Base-by-base conservation (phyloP, 1,284 basidiomycete species). In the Ceratobasidium sp. region DNA sequence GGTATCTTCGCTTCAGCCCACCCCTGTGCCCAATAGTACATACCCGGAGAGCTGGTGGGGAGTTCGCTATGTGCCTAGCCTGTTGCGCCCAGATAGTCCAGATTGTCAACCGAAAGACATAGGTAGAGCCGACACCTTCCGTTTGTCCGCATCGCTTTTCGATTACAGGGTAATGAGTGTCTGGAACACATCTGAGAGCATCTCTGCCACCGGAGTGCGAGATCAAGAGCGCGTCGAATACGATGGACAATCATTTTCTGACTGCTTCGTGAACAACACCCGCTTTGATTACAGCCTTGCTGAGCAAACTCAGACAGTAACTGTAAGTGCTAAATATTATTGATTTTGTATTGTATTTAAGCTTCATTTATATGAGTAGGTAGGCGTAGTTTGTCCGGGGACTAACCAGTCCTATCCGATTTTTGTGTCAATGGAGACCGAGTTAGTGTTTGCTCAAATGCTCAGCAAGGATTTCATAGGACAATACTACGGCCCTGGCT, bases 271-370 rank as follows among this genome's bases (percentile, higher is more conserved):
- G 16, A 43, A 53, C 6, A 67, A 34, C 16, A 41, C 36, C 18
- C 48, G 50, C 2, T 55, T 67, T 6, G 64, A 67, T 28, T 55
- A 41, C 21, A 67, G 50, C 28, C 14, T 67, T 9, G 9, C 52
- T 16, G 64, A 67, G 12, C n/a, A 18, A 18, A 67, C 64, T 21
- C 64, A 67, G 39, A 55, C 50, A n/a, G n/a, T 67, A 10, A 67
- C 36, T 10, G 64, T 67, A 8, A 55, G 64, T 67, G 32, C 8
- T 8, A 28, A n/a, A 18, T 41, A 2, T 41, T 12, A 21, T n/a
- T n/a, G n/a, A n/a, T n/a, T n/a, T n/a, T n/a, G n/a, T n/a, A n/a
- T n/a, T n/a, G n/a, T n/a, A n/a, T n/a, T n/a, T n/a, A n/a, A n/a
- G n/a, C n/a, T n/a, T n/a, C n/a, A n/a, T n/a, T n/a, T n/a, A n/a